Base-by-base conservation (phyloP, 441 rosid species). In the Macaranga tanarius region DNA sequence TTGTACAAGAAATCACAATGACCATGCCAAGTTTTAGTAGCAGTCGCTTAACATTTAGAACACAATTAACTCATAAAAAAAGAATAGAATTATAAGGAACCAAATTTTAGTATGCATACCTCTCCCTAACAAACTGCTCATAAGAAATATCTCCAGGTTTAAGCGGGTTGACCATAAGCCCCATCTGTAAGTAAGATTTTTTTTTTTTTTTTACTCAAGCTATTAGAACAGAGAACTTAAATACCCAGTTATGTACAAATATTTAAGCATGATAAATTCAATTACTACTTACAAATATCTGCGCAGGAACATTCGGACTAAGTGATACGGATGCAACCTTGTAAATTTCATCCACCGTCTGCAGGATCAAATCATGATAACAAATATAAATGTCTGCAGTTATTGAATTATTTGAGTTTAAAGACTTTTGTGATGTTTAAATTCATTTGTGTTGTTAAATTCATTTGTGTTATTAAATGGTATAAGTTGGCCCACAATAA, bases 241-340 rank as follows among this genome's bases (percentile, higher is more conserved):
- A 51, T 60, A 38, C 70, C 65, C 75, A 55, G 67, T 31, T 65
- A 34, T 17, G 45, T 34, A 61, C 26, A 69, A 62, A 28, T 22
- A 67, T 19, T 26, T 69, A 22, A 50, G 31, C 34, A 55, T 17
- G 54, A 57, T 28, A 75, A 38, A 60, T 60, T 62, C 28, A 77
- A 28, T 47, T 26, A 57, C 51, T 55, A 89, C 99, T 90, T 84
- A 95, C 98, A 77, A 95, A 92, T 79, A 95, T 91, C 86, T 92
- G 97, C 0, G 99, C 99, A 44, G 99, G 87, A 69, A 95, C 99
- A 74, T 89, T 95, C n/a, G 99, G 96, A 72, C 98, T 95, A 59
- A 90, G 96, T 10, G 99, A 81, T 67, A 91, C 42, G 28, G 97
- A 90, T 69, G 98, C 92, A 79, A 95, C 82, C 86, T 89, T 95